Evolutionary conservation across 345 rosid species (phyloP).

Genomic region (Melaleuca quinquenervia): DNA sequence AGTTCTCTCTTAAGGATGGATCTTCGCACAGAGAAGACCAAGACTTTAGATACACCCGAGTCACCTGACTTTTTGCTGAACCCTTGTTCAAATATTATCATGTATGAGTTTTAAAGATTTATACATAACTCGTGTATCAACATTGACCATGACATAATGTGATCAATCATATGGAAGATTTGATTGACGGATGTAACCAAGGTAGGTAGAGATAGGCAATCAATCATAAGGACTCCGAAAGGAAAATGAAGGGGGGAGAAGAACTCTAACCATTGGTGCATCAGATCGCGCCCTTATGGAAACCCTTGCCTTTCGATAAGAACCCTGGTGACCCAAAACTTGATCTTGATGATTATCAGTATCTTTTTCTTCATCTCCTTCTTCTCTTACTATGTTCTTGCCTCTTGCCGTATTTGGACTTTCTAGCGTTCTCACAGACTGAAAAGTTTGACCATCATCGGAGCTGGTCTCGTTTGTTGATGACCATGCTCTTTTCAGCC

Average conservation of each 20-base stretch:
- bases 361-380: not conserved
- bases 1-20: not conserved
- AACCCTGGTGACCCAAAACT: conserved; percentile 5
- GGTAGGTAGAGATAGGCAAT: not conserved
- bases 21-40: not conserved
- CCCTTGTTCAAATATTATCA: not conserved
- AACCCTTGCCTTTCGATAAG: conserved; percentile 51
- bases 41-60: not conserved
- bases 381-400: not conserved
- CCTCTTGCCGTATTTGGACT: not conserved
- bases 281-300: conserved; percentile 50
- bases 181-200: not conserved
- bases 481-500: not conserved
- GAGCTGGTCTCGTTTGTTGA: not conserved
- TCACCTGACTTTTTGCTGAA: not conserved
- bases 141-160: not conserved
- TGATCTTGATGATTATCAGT: not conserved
- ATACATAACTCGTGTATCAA: not conserved
- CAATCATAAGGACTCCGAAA: not conserved
- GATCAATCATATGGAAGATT: not conserved
- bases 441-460: not conserved
- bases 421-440: not conserved
- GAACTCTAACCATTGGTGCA: conserved; percentile 28
- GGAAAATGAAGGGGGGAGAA: not conserved
- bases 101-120: not conserved